These are phyloP conservation scores for Xylaria multiplex DNA, from an alignment of 2,329 filamentous ascomycete genomes.

Conservation along the genomic window DNA sequence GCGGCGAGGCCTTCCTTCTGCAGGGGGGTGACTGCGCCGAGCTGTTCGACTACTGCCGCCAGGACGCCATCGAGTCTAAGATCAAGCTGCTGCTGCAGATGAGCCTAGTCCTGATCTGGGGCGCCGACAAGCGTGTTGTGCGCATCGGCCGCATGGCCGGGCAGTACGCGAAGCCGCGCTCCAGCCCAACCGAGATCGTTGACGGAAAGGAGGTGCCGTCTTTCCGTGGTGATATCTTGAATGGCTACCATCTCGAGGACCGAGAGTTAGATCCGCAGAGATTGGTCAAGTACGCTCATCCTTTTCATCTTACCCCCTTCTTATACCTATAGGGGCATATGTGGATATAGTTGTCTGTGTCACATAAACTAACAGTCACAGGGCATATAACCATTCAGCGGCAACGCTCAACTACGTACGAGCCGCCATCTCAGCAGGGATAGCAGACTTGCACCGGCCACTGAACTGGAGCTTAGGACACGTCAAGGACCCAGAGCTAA, in stretches of 20 bases:
- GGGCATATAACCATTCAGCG: constrained; percentile 94
- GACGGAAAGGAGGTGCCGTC: constrained; percentile 84
- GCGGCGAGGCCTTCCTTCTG: constrained; percentile 90
- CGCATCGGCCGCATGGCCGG: constrained; percentile 96
- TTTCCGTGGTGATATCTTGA: constrained; percentile 95
- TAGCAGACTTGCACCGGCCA: constrained; percentile 92
- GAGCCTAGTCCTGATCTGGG: constrained; percentile 95
- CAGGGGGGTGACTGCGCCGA: constrained; percentile 98
- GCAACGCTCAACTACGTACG: constrained; percentile 95
- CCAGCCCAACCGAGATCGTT: constrained; percentile 84
- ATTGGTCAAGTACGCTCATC: constrained; percentile 70
- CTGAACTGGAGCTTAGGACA: constrained; percentile 96
- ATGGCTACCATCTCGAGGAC: constrained; percentile 82
- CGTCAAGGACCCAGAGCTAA: constrained; percentile 83
- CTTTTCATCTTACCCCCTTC: not conserved
- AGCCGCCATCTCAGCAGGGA: constrained; percentile 82
- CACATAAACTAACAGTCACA: constrained; percentile 46
- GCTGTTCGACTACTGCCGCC: constrained; percentile 95
- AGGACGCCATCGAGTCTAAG: constrained; percentile 90
- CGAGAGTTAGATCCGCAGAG: constrained; percentile 83
- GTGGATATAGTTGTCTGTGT: not conserved
- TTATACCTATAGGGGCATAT: not conserved
- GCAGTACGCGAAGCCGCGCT: constrained; percentile 96
- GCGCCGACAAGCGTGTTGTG: constrained; percentile 81
- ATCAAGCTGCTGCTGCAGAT: constrained; percentile 97